A percentile compares a stretch with the other conserved stretches of the same genome.
Evolutionary conservation across 2,329 filamentous ascomycete species (phyloP).

Genomic region (Daldinia sp.): DNA sequence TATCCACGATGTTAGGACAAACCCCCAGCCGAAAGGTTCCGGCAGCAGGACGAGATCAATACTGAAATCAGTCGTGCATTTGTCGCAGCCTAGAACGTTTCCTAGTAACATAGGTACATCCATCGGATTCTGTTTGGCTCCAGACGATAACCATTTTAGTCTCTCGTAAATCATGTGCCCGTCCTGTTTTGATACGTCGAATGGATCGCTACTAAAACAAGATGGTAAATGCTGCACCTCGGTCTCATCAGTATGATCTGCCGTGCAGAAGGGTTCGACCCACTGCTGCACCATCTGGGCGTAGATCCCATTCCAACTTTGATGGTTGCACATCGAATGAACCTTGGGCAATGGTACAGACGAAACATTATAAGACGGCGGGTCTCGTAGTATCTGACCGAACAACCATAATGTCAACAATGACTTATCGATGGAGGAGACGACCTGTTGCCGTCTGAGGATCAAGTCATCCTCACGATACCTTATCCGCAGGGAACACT

Average conservation of each 20-base stretch:
- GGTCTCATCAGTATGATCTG: slow-evolving; percentile 6
- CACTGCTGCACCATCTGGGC: slow-evolving; percentile 22
- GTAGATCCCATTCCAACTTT: slow-evolving; percentile 35
- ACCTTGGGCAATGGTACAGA: slow-evolving; percentile 27
- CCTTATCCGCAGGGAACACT: slow-evolving; percentile 41
- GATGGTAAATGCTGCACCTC: slow-evolving; percentile 15
- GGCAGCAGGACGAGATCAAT: slow-evolving; percentile 42
- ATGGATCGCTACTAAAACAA: slow-evolving; percentile 36
- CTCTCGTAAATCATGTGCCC: slow-evolving; percentile 42
- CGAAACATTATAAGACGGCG: not conserved
- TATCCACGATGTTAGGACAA: slow-evolving; percentile 44
- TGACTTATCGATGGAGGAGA: slow-evolving; percentile 45
- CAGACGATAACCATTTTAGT: slow-evolving; percentile 28
- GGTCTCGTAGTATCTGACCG: slow-evolving; percentile 30
- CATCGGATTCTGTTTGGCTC: slow-evolving; percentile 22
- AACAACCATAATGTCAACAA: slow-evolving; percentile 41
- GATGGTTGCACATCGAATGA: slow-evolving; percentile 42
- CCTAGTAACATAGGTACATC: slow-evolving; percentile 36
- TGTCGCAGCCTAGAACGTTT: slow-evolving; percentile 36
- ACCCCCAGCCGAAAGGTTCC: slow-evolving; percentile 46
- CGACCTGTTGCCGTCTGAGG: slow-evolving; percentile 42
- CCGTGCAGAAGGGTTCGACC: slow-evolving; percentile 27
- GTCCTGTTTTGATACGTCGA: slow-evolving; percentile 39
- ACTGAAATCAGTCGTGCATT: slow-evolving; percentile 45
- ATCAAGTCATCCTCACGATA: slow-evolving; percentile 41